Percentiles rank a stretch among this genome's conserved stretches.
Conservation (phyloP, 2,329 filamentous ascomycete species). For the Scytalidium sp. region DNA sequence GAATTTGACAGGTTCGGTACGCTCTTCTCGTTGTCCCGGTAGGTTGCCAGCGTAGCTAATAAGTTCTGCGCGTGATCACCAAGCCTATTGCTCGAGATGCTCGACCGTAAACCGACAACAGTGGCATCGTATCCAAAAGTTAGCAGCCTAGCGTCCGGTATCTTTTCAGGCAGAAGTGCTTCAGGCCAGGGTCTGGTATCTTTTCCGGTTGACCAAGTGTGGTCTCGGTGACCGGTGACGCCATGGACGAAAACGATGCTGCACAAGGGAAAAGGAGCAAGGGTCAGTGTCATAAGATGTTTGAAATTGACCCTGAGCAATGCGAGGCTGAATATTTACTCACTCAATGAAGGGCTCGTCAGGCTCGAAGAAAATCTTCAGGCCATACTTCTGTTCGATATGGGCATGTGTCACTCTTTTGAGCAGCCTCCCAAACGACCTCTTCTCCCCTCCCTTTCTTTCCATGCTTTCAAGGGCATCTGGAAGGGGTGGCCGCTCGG, state of each 20-base stretch:
- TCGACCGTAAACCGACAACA: conserved; percentile 20
- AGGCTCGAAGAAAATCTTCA: conserved; percentile 4
- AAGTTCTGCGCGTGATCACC: conserved; percentile 28
- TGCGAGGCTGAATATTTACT: too few relatives aligned
- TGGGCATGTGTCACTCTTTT: not conserved
- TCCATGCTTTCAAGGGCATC: too few relatives aligned
- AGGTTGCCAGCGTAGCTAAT: conserved; percentile 20
- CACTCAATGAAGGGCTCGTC: conserved; percentile 1
- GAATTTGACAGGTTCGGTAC: too few relatives aligned
- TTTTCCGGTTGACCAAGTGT: conserved; percentile 34
- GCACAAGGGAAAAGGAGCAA: too few relatives aligned
- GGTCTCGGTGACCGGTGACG: conserved; percentile 34
- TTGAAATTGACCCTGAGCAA: too few relatives aligned
- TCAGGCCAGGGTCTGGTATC: conserved; percentile 31
- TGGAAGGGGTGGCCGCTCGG: too few relatives aligned
- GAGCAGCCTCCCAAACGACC: too few relatives aligned
- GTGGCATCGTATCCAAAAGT: conserved; percentile 37
- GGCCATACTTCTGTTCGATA: conserved; percentile 2
- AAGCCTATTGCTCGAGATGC: conserved; percentile 25
- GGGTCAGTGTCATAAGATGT: too few relatives aligned
- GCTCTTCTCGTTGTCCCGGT: conserved; percentile 24
- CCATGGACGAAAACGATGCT: conserved; percentile 39
- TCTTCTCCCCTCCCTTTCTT: too few relatives aligned
- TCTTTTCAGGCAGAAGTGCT: conserved; percentile 26
- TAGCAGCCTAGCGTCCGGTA: conserved; percentile 32